Evolutionary conservation across 768 basidiomycete genomes (phyloP).

Genomic region (Kwoniella europaea): DNA sequence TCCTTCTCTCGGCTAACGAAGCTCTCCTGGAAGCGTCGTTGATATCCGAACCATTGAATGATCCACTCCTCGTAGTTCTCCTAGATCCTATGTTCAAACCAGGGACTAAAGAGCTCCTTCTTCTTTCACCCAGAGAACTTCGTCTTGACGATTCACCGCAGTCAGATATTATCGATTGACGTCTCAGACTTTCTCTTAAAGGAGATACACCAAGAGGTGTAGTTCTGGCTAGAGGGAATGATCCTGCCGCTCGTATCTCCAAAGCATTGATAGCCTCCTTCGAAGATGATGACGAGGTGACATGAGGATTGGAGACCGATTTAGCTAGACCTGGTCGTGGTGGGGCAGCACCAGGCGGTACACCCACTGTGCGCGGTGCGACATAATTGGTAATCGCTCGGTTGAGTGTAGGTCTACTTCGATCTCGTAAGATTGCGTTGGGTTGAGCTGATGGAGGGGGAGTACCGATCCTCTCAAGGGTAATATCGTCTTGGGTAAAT

Average conservation of each 20-base stretch:
- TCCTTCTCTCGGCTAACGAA: constrained; percentile 23
- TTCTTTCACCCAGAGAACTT: constrained; percentile 16
- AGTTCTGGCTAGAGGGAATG: constrained; percentile 35
- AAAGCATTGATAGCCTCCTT: constrained; percentile 10
- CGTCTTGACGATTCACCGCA: constrained; percentile 25
- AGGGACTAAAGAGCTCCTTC: constrained; percentile 14
- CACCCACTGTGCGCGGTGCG: constrained; percentile 25
- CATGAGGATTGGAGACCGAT: constrained; percentile 38
- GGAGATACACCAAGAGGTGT: constrained; percentile 42
- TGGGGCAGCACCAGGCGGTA: constrained; percentile 37
- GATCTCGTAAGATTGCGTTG: constrained; percentile 17
- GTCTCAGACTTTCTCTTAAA: constrained; percentile 33
- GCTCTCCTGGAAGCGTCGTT: constrained; percentile 10
- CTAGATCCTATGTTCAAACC: background rate
- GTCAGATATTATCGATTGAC: constrained; percentile 41
- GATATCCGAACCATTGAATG: constrained; percentile 10
- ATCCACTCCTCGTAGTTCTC: background rate
- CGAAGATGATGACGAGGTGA: constrained; percentile 13
- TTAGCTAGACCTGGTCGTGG: constrained; percentile 38
- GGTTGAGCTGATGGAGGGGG: constrained; percentile 44
- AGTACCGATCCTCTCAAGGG: constrained; percentile 26
- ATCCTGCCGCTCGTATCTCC: constrained; percentile 21
- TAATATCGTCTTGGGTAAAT: constrained; percentile 3
- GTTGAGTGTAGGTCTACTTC: constrained; percentile 22
- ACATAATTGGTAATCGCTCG: constrained; percentile 35